Conservation (phyloP, 208 protist species). For the Lotmaria passim region DNA sequence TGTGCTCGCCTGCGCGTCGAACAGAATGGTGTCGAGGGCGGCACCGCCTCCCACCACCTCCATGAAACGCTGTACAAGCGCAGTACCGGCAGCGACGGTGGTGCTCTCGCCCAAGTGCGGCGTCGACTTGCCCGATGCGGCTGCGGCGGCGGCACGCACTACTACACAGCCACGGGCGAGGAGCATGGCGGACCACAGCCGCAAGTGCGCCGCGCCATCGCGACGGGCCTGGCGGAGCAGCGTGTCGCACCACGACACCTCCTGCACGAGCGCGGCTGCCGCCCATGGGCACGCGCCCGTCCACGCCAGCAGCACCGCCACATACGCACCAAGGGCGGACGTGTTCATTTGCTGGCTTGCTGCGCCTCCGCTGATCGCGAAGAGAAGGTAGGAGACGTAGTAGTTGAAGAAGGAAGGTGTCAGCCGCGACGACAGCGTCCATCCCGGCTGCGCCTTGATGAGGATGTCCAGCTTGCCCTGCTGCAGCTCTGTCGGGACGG, state of each 20-base stretch:
- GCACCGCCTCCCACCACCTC: conserved; percentile 52
- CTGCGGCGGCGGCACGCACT: conserved; percentile 7
- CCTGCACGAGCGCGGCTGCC: conserved; percentile 38
- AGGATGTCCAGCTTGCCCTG: conserved; percentile 17
- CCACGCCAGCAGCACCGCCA: conserved; percentile 56
- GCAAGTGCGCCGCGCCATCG: conserved; percentile 55
- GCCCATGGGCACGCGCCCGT: conserved; percentile 27
- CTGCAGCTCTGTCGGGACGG: conserved; percentile 27
- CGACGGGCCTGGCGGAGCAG: conserved; percentile 55
- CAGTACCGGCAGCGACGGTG: conserved; percentile 10
- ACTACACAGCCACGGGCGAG: conserved; percentile 54
- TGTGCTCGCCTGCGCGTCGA: conserved; percentile 70
- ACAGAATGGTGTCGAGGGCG: conserved; percentile 75
- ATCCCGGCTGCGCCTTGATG: conserved; percentile 33
- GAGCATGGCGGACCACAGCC: conserved; percentile 71
- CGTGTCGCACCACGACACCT: conserved; percentile 44
- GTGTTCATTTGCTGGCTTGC: conserved; percentile 61
- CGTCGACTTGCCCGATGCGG: conserved; percentile 2
- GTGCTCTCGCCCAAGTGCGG: conserved; percentile 1
- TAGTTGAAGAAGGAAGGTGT: conserved; percentile 51
- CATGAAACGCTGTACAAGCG: conserved; percentile 54
- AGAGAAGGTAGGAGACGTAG: conserved; percentile 54
- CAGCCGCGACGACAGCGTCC: conserved; percentile 16
- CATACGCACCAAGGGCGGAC: conserved; percentile 66
- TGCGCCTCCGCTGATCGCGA: conserved; percentile 52